Evolutionary conservation across 257 asterid species (phyloP), one percentile per base, ranked within the genome.

Genomic region (Lithospermum erythrorhizon): DNA sequence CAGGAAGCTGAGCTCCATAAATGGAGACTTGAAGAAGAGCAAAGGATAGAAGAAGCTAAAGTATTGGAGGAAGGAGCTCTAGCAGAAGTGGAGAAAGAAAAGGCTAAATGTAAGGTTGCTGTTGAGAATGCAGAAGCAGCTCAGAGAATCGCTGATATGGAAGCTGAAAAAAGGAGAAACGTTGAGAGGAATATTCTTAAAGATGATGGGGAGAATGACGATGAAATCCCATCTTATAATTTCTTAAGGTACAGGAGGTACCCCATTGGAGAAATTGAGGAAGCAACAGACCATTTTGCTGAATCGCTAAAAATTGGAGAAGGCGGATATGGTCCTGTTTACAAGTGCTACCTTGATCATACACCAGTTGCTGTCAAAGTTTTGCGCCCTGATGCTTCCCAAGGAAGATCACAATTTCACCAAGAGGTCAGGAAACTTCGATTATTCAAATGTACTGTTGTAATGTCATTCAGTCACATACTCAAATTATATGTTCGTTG

Each of bases 1-100:
- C 56, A 76, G 81, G 73, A 75, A 21, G 55, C 60, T 56, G 81
- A 76, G 62, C 75, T 76, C 27, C 77, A 70, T 24, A 75, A 71
- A 5, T 76, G 81, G 81, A 76, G 71, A 72, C 17, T 69, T 61
- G 75, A 76, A 65, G 81, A 76, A 72, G 62, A 72, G 27, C 72
- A 70, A 58, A 69, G 71, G 41, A 45, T 72, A 30, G 78, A 72
- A 37, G 78, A 70, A 64, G 81, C 81, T 1, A 77, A 68, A 53
- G 55, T 57, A 11, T 75, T 73, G 0, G 78, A 72, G 68, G 81
- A 63, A 64, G 73, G 75, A 25, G 81, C 81, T 15, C 11, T 72
- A 37, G 73, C 73, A 48, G 54, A 72, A 21, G 78, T 75, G 15
- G 78, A 76, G 59, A 69, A 48, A 23, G 81, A 76, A 58, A 76